Evolutionary conservation across 2,329 filamentous ascomycete genomes (phyloP).

Genomic region (Aspergillus novoparasiticus): DNA sequence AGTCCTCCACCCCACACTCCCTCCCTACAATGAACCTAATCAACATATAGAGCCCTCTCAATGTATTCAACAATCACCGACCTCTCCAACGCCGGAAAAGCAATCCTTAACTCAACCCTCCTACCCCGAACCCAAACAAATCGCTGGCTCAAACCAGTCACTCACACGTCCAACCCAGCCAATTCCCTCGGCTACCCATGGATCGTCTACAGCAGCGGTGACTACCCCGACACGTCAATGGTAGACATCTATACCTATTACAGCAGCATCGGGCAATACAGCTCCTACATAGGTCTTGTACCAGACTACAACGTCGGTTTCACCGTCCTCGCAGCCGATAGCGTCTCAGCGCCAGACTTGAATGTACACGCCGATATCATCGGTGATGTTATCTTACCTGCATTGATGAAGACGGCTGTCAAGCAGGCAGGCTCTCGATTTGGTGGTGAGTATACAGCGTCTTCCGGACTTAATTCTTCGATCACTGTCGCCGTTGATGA

Average conservation of each 20-base stretch:
- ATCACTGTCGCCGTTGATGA: neutral
- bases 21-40: neutral
- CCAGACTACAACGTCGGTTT: constrained; percentile 41
- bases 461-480: neutral
- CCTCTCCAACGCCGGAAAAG: constrained; percentile 39
- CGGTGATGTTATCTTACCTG: constrained; percentile 26
- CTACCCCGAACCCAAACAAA: constrained; percentile 36
- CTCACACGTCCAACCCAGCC: constrained; percentile 37
- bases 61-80: constrained; percentile 40
- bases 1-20: neutral
- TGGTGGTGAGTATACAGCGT: neutral
- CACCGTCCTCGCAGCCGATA: constrained; percentile 34
- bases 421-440: constrained; percentile 2
- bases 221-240: constrained; percentile 25
- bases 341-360: constrained; percentile 16
- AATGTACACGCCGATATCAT: constrained; percentile 33
- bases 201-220: constrained; percentile 37
- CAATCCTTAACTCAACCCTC: constrained; percentile 43
- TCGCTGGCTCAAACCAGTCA: constrained; percentile 46
- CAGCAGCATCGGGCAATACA: constrained; percentile 37
- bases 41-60: constrained; percentile 27
- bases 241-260: constrained; percentile 41
- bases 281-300: constrained; percentile 35
- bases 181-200: constrained; percentile 42
- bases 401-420: constrained; percentile 22